Evolutionary conservation across 2,329 filamentous ascomycete genomes (phyloP), one percentile per base, ranked within the genome.

Genomic region (Paraphaeosphaeria sporulosa): DNA sequence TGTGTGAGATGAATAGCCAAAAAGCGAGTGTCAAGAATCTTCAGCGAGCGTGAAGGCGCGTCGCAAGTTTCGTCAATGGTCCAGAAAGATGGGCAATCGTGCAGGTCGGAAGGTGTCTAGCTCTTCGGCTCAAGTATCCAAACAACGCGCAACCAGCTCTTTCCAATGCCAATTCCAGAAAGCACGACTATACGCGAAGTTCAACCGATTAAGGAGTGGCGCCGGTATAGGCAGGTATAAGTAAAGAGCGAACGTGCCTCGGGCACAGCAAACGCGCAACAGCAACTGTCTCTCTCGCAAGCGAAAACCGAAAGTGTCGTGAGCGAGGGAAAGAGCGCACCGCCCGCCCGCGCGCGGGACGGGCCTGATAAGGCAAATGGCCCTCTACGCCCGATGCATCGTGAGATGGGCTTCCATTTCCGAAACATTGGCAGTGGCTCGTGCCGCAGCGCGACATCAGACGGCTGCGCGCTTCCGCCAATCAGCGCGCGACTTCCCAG

Each of bases 201-300:
- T 30, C 44, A 21, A 49, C 27, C 21, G 43, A 55, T 38, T 15
- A 30, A 47, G 21, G 44, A 55, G 32, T 12, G 21, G 9, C 34
- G 50, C 27, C 34, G 47, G 10, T 12, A 17, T 17, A n/a, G n/a
- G 19, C 23, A 13, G 10, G 19, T 23, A 13, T 27, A 40, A 12
- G 46, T 56, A 56, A 56, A 43, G 54, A 56, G 36, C 54, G 54
- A 42, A 49, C 32, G 54, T 49, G 54, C 54, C 21, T 56, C 44
- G 43, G n/a, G 54, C 52, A 54, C 51, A 48, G 52, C n/a, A 55
- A 30, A 30, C 4, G 32, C 48, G 32, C 48, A 55, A 30, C 32
- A 48, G 34, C 43, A 32, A 40, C 17, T n/a, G n/a, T n/a, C 13
- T 32, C 30, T n/a, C 13, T 32, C 30, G 25, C 25, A 17, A 13